phyloP scores from a whole-genome alignment of 2,329 filamentous ascomycete genomes.

The Orbilia brochopaga region DNA sequence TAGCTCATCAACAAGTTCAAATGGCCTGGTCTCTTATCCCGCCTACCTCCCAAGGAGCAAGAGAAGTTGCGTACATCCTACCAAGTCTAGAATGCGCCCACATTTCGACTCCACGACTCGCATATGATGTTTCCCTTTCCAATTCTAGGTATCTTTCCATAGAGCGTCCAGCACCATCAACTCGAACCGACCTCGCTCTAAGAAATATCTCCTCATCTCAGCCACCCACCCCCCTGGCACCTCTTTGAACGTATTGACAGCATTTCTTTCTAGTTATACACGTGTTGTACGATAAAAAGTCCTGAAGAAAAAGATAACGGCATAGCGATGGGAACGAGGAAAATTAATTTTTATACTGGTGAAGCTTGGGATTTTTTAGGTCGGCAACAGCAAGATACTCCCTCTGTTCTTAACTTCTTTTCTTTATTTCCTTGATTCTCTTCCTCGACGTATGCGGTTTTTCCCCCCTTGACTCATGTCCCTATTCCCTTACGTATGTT shows the following conservation, averaged over 20 bases:
- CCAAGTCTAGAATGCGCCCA: slow-evolving; percentile 17
- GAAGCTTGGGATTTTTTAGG: slow-evolving; percentile 49
- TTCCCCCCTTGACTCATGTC: neutral
- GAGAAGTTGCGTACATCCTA: slow-evolving; percentile 29
- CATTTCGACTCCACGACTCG: neutral
- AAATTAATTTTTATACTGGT: slow-evolving; percentile 41
- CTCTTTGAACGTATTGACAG: slow-evolving; percentile 15
- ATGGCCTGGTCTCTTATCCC: slow-evolving; percentile 12
- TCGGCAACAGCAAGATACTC: slow-evolving; percentile 51
- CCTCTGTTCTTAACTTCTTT: slow-evolving; percentile 1
- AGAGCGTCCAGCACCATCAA: too few relatives aligned
- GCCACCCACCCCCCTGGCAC: neutral
- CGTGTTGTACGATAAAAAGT: slow-evolving; percentile 52
- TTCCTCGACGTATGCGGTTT: neutral
- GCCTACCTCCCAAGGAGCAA: slow-evolving; percentile 10
- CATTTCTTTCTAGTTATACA: slow-evolving; percentile 26
- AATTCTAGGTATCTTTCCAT: too few relatives aligned
- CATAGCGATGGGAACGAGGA: slow-evolving; percentile 45
- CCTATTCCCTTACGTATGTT: slow-evolving; percentile 6
- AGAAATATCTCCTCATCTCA: too few relatives aligned
- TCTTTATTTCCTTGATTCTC: neutral
- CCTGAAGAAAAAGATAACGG: slow-evolving; percentile 49
- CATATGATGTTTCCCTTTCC: too few relatives aligned
- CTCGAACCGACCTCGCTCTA: neutral
- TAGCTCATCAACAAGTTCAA: slow-evolving; percentile 38